phyloP scores from a whole-genome alignment of 768 basidiomycete species.

The Amanita thiersii region DNA sequence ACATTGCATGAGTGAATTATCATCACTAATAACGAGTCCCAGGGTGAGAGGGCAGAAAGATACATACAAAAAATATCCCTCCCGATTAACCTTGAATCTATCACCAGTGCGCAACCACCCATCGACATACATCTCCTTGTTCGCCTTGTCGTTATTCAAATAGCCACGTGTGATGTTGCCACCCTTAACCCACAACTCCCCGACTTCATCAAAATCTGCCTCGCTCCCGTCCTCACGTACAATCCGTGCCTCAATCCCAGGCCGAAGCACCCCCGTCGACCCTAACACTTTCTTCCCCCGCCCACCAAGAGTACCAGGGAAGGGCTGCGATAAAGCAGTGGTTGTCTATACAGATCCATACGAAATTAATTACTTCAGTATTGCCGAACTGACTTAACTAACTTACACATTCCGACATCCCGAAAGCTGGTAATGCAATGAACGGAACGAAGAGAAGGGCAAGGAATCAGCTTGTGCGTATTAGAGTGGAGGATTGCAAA shows the following conservation, averaged over 20 bases:
- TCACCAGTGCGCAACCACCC: conserved; percentile 80
- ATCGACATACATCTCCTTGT: conserved; percentile 53
- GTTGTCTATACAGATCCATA: conserved; percentile 58
- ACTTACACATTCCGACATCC: conserved; percentile 62
- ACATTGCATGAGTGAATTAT: background rate
- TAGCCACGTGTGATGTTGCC: conserved; percentile 58
- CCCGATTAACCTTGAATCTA: conserved; percentile 48
- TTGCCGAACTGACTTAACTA: background rate
- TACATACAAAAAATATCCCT: conserved; percentile 60
- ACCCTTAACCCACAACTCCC: conserved; percentile 57
- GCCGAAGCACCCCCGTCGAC: conserved; percentile 49
- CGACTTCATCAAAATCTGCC: conserved; percentile 47
- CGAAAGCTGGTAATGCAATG: conserved; percentile 67
- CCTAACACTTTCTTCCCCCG: conserved; percentile 30
- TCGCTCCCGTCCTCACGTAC: conserved; percentile 50
- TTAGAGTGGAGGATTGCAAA: background rate
- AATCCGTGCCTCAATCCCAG: conserved; percentile 59
- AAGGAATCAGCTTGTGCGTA: background rate
- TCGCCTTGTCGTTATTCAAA: conserved; percentile 63
- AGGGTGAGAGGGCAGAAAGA: background rate
- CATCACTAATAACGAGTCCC: conserved; percentile 3
- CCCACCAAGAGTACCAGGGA: conserved; percentile 36
- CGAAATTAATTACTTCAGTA: background rate
- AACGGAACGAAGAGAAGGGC: background rate
- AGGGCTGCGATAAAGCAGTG: conserved; percentile 33